Base-by-base conservation (phyloP, 306 rosid genomes). In the Carpinus fangiana region DNA sequence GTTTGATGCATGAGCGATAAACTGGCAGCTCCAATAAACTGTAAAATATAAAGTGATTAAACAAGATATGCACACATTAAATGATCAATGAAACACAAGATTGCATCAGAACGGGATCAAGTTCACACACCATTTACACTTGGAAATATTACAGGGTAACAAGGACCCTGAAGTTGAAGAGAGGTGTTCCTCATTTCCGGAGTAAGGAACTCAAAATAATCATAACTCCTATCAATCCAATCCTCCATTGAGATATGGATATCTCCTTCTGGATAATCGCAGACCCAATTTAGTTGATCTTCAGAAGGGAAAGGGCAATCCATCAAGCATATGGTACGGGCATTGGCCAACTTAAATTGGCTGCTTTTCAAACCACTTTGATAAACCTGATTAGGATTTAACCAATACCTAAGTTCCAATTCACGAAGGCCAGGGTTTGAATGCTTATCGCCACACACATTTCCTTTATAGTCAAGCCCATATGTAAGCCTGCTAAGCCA, bases 21-120 rank as follows among this genome's bases (percentile, higher is more conserved):
- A 90, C 75, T 95, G 98, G 88, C 98, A 95, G 84, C 92, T 95
- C 98, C 98, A 95, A 86, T 89, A 90, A 84, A 92, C 98, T 95
- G 85, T 47, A 76, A 79, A 82, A 72, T 36, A 60, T 54, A 52
- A 50, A 70, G 73, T 23, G 65, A 59, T 59, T 21, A 73, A 72
- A 66, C 60, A 13, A 69, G 50, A 79, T 54, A 75, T 26, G 60
- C 14, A 52, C 57, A 61, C 78, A 70, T 17, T 77, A 59, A 78
- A 74, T 18, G 74, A 59, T 41, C 43, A 20, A 14, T 17, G 65
- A 67, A 48, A 73, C 59, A 67, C 20, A 65, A 17, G 36, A 64
- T 55, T 55, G 12, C 81, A 73, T 76, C 51, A 26, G 17, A 72
- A 76, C 17, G 12, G 43, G 62, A 70, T 20, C 53, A 31, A 76